Percentiles rank a stretch among this genome's conserved stretches.
These are phyloP conservation scores for Trichoderma erinaceum DNA, from an alignment of 495 filamentous ascomycete genomes.

Conservation along the genomic window DNA sequence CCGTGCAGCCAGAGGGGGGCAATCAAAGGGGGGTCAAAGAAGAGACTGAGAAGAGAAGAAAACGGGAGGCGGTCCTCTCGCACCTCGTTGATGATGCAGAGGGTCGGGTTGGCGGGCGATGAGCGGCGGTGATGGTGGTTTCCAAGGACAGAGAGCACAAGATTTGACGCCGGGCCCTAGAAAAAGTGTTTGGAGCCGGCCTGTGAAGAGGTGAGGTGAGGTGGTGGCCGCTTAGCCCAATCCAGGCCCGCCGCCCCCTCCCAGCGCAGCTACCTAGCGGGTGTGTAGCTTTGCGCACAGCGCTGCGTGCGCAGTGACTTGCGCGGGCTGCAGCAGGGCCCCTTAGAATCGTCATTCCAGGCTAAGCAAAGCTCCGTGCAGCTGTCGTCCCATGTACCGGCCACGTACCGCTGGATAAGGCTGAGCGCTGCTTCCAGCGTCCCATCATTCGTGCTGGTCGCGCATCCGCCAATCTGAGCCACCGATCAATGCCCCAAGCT, in stretches of 20 bases:
- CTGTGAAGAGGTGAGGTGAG: conserved; percentile 13
- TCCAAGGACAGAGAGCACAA: conserved; percentile 2
- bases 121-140: background rate
- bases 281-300: background rate
- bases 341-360: background rate
- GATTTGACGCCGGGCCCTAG: conserved; percentile 11
- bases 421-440: too few species aligned
- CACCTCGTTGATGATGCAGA: conserved; percentile 7
- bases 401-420: background rate
- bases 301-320: background rate
- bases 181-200: conserved; percentile 10
- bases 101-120: background rate
- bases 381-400: background rate
- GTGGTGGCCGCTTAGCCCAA: conserved; percentile 13
- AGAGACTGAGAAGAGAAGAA: background rate
- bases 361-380: background rate
- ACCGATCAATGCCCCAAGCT: background rate
- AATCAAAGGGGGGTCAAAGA: background rate
- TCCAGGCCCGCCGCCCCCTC: conserved; percentile 5
- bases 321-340: background rate
- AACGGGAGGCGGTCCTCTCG: background rate
- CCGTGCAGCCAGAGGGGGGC: background rate
- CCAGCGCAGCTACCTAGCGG: background rate
- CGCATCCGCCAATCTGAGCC: too few species aligned
- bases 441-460: background rate